Evolutionary conservation across 2,329 filamentous ascomycete genomes (phyloP), one percentile per base, ranked within the genome.

Genomic region (Colletotrichum sp.): DNA sequence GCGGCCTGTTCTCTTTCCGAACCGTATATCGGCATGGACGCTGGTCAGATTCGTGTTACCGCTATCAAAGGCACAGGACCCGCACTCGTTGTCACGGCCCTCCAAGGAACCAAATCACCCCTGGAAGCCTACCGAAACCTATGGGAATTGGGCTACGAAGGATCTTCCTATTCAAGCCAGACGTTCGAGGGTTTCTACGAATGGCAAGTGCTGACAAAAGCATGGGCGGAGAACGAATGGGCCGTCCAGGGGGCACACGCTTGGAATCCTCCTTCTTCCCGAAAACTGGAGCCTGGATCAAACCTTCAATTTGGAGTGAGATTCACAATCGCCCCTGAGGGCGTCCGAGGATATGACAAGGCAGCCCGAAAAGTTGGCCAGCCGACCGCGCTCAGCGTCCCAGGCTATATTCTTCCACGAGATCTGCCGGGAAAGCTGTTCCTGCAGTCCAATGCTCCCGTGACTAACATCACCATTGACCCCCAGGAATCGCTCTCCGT

Each of bases 101-200:
- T 92, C 5, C 85, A 80, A n/a, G 39, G 18, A 44, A 44, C 18
- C 39, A 44, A 44, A n/a, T 44, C 39, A 44, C 39, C 39, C 16
- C 5, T 81, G 82, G 24, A 85, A 81, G 0, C 78, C 82, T 6
- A 82, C 92, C n/a, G 90, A 92, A 79, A 90, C 89, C 2, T 92
- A 90, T 81, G 84, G 89, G 10, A 0, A 57, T 77, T 1, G 91
- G 92, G 80, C 81, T 84, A 85, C 30, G 82, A 84, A 1, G 82
- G 80, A 10, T 85, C 86, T 0, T 79, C 77, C 12, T 92, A 92
- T 78, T 85, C 83, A 8, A 89, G 87, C 62, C 90, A 92, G 78
- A 89, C 87, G 0, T 93, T 90, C 73, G 91, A 93, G 78, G 91
- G 90, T 1, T 87, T 90, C 76, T 93, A 92, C 76, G 90, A 92